phyloP scores from a whole-genome alignment of 1,139 yeast species.

The Pichia sp. region DNA sequence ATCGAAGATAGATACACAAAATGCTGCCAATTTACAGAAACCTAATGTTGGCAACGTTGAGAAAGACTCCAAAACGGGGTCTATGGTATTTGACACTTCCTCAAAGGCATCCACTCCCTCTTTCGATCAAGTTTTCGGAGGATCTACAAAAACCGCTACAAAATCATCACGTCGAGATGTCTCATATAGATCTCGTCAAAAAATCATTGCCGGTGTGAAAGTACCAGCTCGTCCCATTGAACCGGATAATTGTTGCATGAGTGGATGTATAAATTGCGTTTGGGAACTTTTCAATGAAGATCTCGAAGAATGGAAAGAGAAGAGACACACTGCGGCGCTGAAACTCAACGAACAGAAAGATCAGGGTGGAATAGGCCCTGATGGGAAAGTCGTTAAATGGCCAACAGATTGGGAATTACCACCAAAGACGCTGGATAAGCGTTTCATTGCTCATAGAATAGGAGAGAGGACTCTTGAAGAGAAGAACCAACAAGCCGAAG shows the following conservation, averaged over 20 bases:
- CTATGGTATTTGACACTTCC: constrained; percentile 20
- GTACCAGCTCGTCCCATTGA: constrained; percentile 81
- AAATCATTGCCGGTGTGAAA: constrained; percentile 55
- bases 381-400: constrained; percentile 47
- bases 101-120: constrained; percentile 13
- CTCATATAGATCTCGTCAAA: constrained; percentile 21
- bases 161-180: constrained; percentile 28
- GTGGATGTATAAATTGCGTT: constrained; percentile 94
- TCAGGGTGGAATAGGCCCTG: neutral
- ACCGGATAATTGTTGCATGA: constrained; percentile 96
- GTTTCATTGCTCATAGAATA: constrained; percentile 37
- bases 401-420: constrained; percentile 80
- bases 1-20: neutral
- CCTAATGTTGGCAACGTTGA: neutral
- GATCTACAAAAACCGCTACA: constrained; percentile 23
- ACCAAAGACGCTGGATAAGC: constrained; percentile 31
- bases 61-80: neutral
- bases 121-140: constrained; percentile 26
- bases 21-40: neutral
- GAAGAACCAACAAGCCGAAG: constrained; percentile 34
- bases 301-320: constrained; percentile 66
- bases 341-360: constrained; percentile 20
- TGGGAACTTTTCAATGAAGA: constrained; percentile 94
- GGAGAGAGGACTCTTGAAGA: neutral
- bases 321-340: constrained; percentile 54